Evolutionary conservation across 1,284 basidiomycete species (phyloP).

Genomic region (Pseudozyma hubeiensis): DNA sequence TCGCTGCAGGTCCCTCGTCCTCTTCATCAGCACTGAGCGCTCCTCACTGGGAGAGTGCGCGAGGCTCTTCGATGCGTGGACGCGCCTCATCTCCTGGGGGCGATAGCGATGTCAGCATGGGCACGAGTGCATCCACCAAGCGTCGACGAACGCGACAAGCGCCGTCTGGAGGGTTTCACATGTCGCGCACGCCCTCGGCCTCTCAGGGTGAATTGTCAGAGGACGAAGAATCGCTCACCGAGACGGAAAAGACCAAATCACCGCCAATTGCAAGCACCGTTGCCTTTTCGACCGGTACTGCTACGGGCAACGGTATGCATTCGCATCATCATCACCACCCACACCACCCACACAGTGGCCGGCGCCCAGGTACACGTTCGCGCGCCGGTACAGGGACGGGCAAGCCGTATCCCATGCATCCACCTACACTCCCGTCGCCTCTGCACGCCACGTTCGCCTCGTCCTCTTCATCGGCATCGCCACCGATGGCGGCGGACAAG

Average conservation of each 20-base stretch:
- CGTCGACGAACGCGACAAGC: slow-evolving; percentile 36
- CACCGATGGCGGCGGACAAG: slow-evolving; percentile 1
- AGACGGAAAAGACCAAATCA: slow-evolving; percentile 39
- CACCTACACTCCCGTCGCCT: slow-evolving; percentile 27
- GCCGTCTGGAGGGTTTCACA: slow-evolving; percentile 30
- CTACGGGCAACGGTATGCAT: slow-evolving; percentile 5
- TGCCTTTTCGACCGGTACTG: slow-evolving; percentile 10
- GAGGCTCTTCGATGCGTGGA: slow-evolving; percentile 40
- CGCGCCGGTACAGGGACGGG: slow-evolving; percentile 32
- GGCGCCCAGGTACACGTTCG: slow-evolving; percentile 24
- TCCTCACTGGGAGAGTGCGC: slow-evolving; percentile 45
- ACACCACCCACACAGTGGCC: slow-evolving; percentile 11
- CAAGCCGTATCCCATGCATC: slow-evolving; percentile 45
- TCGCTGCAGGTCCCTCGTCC: slow-evolving; percentile 24
- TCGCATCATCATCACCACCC: slow-evolving; percentile 8
- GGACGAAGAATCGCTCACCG: slow-evolving; percentile 43
- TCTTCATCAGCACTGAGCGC: slow-evolving; percentile 8
- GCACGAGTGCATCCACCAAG: slow-evolving; percentile 50
- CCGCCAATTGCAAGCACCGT: slow-evolving; percentile 12
- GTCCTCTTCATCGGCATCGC: neutral
- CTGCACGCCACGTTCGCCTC: slow-evolving; percentile 38
- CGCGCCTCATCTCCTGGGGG: slow-evolving; percentile 42
- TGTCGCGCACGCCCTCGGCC: slow-evolving; percentile 43
- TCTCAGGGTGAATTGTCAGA: slow-evolving; percentile 26
- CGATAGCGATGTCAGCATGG: slow-evolving; percentile 52